These are phyloP conservation scores for Arthrobotrys sphaeroides DNA, from an alignment of 2,329 filamentous ascomycete species.

Conservation along the genomic window DNA sequence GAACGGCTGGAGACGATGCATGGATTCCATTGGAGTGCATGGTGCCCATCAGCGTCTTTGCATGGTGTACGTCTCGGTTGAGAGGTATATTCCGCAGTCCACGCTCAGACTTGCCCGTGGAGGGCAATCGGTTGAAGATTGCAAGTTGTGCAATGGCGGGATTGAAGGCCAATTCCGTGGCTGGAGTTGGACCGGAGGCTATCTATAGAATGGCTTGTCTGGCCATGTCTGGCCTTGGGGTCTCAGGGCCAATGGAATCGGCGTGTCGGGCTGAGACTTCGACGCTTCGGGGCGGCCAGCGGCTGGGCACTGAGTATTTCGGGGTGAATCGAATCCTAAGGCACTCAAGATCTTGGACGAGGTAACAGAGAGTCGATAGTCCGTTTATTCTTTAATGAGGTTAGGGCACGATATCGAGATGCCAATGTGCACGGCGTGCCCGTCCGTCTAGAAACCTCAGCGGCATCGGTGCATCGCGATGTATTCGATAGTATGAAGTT, in stretches of 20 bases:
- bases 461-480: neutral
- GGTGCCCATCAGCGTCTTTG: slow-evolving; percentile 2
- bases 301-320: neutral
- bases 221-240: neutral
- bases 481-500: neutral
- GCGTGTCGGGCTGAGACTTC: slow-evolving; percentile 15
- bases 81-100: neutral
- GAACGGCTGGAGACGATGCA: slow-evolving; percentile 16
- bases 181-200: neutral
- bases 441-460: too few species aligned
- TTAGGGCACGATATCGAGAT: too few species aligned
- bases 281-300: neutral
- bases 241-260: slow-evolving; percentile 11
- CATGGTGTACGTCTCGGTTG: neutral
- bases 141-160: neutral
- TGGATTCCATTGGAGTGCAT: slow-evolving; percentile 1
- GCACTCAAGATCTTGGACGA: neutral
- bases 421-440: too few species aligned
- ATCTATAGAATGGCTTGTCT: slow-evolving; percentile 13
- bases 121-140: neutral
- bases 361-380: neutral
- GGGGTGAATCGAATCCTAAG: neutral
- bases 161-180: neutral
- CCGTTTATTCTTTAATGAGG: too few species aligned
- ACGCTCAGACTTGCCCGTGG: slow-evolving; percentile 8